phyloP scores from a whole-genome alignment of 768 basidiomycete genomes.

The Suillus brevipes region DNA sequence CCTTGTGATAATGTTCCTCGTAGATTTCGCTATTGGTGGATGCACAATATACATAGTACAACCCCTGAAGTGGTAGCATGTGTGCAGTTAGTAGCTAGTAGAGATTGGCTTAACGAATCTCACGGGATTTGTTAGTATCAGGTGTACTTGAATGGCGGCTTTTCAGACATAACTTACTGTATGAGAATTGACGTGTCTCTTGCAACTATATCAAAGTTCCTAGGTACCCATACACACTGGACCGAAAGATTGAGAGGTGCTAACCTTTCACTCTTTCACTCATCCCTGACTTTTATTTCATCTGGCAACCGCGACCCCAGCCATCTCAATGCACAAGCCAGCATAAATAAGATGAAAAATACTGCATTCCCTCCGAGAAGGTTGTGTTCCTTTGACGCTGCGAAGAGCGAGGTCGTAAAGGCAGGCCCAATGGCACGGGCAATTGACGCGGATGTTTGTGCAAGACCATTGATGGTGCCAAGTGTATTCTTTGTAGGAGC shows the following conservation, averaged over 20 bases:
- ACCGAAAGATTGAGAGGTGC: background rate
- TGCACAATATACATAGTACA: background rate
- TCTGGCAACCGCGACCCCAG: constrained; percentile 25
- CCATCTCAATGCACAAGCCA: constrained; percentile 25
- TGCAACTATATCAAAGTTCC: background rate
- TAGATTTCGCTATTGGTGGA: background rate
- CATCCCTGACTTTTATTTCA: constrained; percentile 35
- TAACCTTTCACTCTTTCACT: constrained; percentile 10
- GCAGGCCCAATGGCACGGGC: constrained; percentile 53
- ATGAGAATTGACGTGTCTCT: background rate
- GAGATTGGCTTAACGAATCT: background rate
- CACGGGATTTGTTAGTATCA: background rate
- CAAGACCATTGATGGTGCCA: constrained; percentile 58
- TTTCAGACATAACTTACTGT: background rate
- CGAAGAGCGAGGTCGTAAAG: constrained; percentile 49
- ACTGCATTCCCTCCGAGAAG: constrained; percentile 52
- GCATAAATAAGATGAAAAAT: constrained; percentile 40
- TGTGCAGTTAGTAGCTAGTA: background rate
- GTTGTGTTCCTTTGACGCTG: constrained; percentile 49
- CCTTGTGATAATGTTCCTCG: background rate
- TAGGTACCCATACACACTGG: background rate
- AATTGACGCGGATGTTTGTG: constrained; percentile 47
- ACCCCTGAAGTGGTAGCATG: background rate
- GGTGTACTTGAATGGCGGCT: background rate
- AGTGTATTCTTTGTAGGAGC: constrained; percentile 53